These are phyloP conservation scores for Pyricularia sp. DNA, from an alignment of 2,329 filamentous ascomycete genomes.

Conservation along the genomic window DNA sequence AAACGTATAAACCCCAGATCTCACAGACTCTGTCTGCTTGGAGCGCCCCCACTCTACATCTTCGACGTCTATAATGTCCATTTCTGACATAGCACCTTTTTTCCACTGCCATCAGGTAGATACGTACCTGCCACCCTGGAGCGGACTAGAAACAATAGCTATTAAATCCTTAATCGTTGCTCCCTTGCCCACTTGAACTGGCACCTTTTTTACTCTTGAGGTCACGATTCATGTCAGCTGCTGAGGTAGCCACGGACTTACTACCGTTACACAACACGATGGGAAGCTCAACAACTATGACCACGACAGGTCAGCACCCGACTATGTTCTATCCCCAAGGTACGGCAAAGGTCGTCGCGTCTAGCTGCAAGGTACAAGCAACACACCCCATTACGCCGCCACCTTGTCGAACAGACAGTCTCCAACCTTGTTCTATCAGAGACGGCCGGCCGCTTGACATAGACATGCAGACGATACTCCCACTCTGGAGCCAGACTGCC, in stretches of 20 bases:
- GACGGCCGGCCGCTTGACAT: not conserved
- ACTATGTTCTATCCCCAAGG: not conserved
- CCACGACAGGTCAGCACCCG: not conserved
- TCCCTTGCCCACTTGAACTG: not conserved
- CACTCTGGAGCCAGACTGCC: conserved; percentile 4
- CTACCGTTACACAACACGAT: not conserved
- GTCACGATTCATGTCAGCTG: not conserved
- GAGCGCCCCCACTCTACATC: not conserved
- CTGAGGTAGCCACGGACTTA: not conserved
- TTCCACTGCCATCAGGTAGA: not conserved
- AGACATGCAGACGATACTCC: not conserved
- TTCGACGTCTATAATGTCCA: not conserved
- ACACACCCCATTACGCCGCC: not conserved
- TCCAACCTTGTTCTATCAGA: not conserved
- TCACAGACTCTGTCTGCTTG: not conserved
- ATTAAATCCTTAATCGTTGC: not conserved
- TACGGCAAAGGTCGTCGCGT: not conserved
- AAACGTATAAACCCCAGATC: not conserved
- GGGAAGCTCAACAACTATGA: not conserved
- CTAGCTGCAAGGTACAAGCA: not conserved
- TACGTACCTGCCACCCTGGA: not conserved
- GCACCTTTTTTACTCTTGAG: not conserved
- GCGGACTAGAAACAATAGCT: not conserved
- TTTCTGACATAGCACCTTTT: not conserved
- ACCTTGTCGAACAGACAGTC: not conserved